Conservation (phyloP, 2,329 filamentous ascomycete species). For the Rutstroemia sp. region DNA sequence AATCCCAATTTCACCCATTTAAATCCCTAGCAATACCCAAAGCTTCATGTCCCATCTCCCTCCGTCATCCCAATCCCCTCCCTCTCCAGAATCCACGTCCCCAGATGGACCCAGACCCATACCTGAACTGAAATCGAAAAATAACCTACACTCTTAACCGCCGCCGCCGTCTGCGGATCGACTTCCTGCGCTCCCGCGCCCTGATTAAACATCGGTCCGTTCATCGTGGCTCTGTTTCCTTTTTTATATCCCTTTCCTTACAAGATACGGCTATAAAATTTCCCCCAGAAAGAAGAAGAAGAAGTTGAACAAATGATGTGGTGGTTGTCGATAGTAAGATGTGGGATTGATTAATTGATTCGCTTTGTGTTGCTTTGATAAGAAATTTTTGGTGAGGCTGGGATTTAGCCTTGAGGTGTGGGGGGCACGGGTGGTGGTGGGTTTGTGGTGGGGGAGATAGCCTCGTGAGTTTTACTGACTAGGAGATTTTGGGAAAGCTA, state of each 20-base stretch:
- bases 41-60: neutral
- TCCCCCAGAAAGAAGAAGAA: neutral
- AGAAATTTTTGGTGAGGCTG: conserved; percentile 9
- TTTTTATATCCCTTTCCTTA: too few relatives aligned
- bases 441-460: neutral
- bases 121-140: neutral
- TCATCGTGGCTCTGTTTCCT: conserved; percentile 14
- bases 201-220: conserved; percentile 20
- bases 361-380: neutral
- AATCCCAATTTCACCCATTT: neutral
- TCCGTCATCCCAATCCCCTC: neutral
- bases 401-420: neutral
- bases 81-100: neutral
- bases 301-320: neutral
- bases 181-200: conserved; percentile 12
- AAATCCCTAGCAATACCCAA: neutral
- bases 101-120: neutral
- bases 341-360: neutral
- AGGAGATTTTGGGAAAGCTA: neutral
- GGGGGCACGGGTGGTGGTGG: neutral
- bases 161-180: conserved; percentile 26
- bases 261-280: neutral
- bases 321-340: neutral
- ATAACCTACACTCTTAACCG: conserved; percentile 26
- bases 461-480: neutral